These are phyloP conservation scores for Talaromyces verruculosus DNA, from an alignment of 2,329 filamentous ascomycete species.

Conservation along the genomic window DNA sequence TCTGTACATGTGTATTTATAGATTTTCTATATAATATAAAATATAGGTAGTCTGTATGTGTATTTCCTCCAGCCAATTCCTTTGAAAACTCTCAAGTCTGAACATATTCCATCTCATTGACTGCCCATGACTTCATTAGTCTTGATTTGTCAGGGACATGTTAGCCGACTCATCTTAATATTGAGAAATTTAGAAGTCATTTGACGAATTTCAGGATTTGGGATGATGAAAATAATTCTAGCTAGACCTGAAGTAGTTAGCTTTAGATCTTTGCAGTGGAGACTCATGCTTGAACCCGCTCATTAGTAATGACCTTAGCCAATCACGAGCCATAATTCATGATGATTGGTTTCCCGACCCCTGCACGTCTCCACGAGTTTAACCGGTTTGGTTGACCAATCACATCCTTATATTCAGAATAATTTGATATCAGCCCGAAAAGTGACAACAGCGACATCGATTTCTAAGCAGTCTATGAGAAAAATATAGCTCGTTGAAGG, in stretches of 20 bases:
- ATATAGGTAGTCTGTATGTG: too few relatives aligned
- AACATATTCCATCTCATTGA: neutral
- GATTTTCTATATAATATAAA: neutral
- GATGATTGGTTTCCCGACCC: neutral
- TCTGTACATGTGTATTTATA: neutral
- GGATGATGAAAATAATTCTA: neutral
- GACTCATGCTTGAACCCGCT: neutral
- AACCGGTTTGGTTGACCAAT: neutral
- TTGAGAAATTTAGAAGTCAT: neutral
- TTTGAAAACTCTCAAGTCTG: too few relatives aligned
- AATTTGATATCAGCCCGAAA: neutral
- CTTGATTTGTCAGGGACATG: neutral
- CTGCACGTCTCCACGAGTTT: constrained; percentile 3
- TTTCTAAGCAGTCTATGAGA: neutral
- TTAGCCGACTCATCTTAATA: neutral
- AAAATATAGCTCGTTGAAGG: neutral
- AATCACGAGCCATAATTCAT: neutral
- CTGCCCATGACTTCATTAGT: neutral
- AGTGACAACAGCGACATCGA: neutral
- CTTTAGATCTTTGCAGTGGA: neutral
- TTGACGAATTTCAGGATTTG: neutral
- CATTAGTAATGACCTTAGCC: neutral
- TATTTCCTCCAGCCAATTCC: neutral
- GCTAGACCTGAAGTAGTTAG: neutral
- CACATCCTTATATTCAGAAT: neutral